These are phyloP conservation scores for Trichoderma pleuroti DNA, from an alignment of 2,329 filamentous ascomycete genomes.

Conservation along the genomic window DNA sequence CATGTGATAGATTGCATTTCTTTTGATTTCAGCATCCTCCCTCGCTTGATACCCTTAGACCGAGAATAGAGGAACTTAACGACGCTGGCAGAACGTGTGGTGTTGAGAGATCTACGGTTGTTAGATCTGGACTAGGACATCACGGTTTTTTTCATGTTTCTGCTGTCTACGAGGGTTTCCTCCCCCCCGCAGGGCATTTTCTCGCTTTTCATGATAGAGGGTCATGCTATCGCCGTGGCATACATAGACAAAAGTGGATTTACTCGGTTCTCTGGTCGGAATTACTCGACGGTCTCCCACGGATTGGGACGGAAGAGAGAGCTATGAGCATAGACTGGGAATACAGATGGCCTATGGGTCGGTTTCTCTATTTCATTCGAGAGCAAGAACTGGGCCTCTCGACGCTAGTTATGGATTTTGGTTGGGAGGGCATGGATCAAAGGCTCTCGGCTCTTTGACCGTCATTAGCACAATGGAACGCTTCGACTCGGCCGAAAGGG, in stretches of 20 bases:
- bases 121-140: constrained; percentile 36
- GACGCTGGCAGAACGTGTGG: constrained; percentile 39
- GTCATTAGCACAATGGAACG: constrained; percentile 25
- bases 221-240: constrained; percentile 45
- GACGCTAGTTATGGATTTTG: constrained; percentile 38
- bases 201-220: constrained; percentile 42
- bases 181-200: constrained; percentile 37
- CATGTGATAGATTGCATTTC: constrained; percentile 45
- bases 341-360: constrained; percentile 33
- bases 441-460: constrained; percentile 27
- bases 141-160: constrained; percentile 36
- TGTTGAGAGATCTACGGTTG: constrained; percentile 34
- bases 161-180: constrained; percentile 37
- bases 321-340: constrained; percentile 34
- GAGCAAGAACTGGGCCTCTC: constrained; percentile 38
- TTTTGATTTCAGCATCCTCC: constrained; percentile 41
- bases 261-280: constrained; percentile 55
- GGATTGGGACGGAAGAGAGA: constrained; percentile 33
- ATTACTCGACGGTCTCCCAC: constrained; percentile 34
- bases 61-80: constrained; percentile 39
- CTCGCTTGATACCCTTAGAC: constrained; percentile 46
- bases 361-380: constrained; percentile 35
- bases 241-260: constrained; percentile 65
- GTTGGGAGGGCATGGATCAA: constrained; percentile 33
- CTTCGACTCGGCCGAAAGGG: constrained; percentile 33